Conservation (phyloP, 345 rosid genomes). For the Euphorbia pulcherrima region DNA sequence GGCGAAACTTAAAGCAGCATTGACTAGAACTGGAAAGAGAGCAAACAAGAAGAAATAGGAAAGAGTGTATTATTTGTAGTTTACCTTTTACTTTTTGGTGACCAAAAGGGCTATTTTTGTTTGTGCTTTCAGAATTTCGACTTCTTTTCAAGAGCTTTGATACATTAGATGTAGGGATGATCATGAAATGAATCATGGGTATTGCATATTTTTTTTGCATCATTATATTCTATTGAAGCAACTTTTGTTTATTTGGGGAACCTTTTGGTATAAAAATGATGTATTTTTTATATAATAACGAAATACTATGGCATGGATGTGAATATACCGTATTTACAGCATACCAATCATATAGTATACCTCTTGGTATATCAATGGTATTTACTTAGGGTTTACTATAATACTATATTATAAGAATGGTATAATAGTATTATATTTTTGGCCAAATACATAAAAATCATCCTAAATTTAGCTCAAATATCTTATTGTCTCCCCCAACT, state of each 20-base stretch:
- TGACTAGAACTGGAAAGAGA: constrained; percentile 48
- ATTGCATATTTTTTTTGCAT: not conserved
- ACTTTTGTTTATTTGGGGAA: not conserved
- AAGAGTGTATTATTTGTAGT: not conserved
- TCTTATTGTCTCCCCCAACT: too few relatives aligned
- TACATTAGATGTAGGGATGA: not conserved
- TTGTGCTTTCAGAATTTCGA: not conserved
- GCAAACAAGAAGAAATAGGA: constrained; percentile 27
- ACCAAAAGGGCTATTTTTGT: not conserved
- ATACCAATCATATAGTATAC: too few relatives aligned
- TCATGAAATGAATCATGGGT: not conserved
- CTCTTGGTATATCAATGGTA: too few relatives aligned
- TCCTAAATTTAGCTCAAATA: too few relatives aligned
- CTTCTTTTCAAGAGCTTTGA: not conserved
- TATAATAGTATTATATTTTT: too few relatives aligned
- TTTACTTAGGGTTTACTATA: too few relatives aligned
- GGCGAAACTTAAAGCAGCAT: constrained; percentile 58
- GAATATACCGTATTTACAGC: too few relatives aligned
- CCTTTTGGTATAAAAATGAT: too few relatives aligned
- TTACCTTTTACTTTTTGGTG: not conserved
- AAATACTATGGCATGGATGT: too few relatives aligned
- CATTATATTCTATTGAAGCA: not conserved
- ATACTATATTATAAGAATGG: too few relatives aligned
- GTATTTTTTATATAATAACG: too few relatives aligned
- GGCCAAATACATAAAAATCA: too few relatives aligned